Evolutionary conservation across 2,329 filamentous ascomycete species (phyloP).

Genomic region (Byssothecium circinans): DNA sequence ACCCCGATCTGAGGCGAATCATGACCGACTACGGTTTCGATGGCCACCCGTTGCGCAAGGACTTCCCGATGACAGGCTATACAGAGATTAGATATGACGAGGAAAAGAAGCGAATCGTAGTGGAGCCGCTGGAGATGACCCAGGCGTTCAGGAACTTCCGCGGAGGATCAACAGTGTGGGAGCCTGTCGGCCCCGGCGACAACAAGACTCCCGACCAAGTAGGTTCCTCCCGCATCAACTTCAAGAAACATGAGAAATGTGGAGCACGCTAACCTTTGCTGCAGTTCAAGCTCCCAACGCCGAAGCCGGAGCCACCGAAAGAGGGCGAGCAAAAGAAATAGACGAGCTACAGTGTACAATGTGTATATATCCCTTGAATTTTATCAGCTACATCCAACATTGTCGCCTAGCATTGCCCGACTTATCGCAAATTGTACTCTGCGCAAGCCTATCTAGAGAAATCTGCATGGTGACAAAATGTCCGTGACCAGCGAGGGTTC

Average conservation of each 20-base stretch:
- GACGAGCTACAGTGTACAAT: constrained; percentile 32
- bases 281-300: constrained; percentile 88
- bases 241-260: neutral
- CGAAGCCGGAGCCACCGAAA: constrained; percentile 86
- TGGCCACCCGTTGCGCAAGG: constrained; percentile 94
- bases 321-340: constrained; percentile 93
- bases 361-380: constrained; percentile 45
- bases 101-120: constrained; percentile 99
- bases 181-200: constrained; percentile 70
- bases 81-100: constrained; percentile 98
- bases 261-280: constrained; percentile 11
- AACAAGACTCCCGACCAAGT: constrained; percentile 76
- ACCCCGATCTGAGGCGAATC: constrained; percentile 94
- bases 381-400: neutral
- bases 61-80: constrained; percentile 97
- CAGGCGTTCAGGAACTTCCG: constrained; percentile 99
- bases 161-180: constrained; percentile 68
- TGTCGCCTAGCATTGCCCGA: neutral
- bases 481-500: constrained; percentile 3
- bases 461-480: constrained; percentile 10
- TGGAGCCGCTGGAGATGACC: constrained; percentile 94
- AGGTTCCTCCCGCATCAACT: constrained; percentile 20
- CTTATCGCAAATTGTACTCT: neutral
- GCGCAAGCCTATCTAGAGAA: neutral
- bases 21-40: constrained; percentile 99